A percentile compares a stretch with the other conserved stretches of the same genome.
Evolutionary conservation across 768 basidiomycete species (phyloP).

Genomic region (Coprinopsis strossmayeri): DNA sequence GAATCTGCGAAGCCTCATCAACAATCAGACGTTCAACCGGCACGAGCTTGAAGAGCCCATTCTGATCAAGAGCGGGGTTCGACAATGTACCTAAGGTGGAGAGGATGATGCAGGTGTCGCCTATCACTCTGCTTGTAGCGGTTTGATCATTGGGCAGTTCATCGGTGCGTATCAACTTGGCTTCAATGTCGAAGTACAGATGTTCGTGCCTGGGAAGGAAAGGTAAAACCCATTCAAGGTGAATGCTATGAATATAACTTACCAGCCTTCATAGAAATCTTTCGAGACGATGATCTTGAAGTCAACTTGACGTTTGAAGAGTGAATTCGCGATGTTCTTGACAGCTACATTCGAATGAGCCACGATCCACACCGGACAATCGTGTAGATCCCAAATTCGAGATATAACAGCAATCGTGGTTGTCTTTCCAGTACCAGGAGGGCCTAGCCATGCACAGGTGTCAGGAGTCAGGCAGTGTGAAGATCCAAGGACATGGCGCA

Average conservation of each 20-base stretch:
- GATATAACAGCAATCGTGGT: slow-evolving; percentile 41
- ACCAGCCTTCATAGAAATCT: slow-evolving; percentile 45
- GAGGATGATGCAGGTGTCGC: slow-evolving; percentile 28
- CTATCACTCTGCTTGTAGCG: slow-evolving; percentile 22
- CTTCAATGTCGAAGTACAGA: slow-evolving; percentile 29
- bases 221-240: neutral
- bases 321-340: slow-evolving; percentile 41
- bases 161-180: slow-evolving; percentile 34
- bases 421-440: slow-evolving; percentile 51
- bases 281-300: slow-evolving; percentile 41
- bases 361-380: slow-evolving; percentile 30
- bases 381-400: slow-evolving; percentile 23
- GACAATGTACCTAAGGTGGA: slow-evolving; percentile 48
- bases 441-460: slow-evolving; percentile 26
- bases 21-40: slow-evolving; percentile 43
- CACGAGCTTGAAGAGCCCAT: slow-evolving; percentile 27
- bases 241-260: neutral
- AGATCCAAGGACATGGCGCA: no score
- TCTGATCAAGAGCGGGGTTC: slow-evolving; percentile 30
- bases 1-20: slow-evolving; percentile 52
- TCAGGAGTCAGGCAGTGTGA: no score
- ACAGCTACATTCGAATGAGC: slow-evolving; percentile 47
- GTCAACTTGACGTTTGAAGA: slow-evolving; percentile 26
- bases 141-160: slow-evolving; percentile 24
- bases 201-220: slow-evolving; percentile 40